Conservation (phyloP, 805 yeast genomes). For the Ogataea wickerhamii region DNA sequence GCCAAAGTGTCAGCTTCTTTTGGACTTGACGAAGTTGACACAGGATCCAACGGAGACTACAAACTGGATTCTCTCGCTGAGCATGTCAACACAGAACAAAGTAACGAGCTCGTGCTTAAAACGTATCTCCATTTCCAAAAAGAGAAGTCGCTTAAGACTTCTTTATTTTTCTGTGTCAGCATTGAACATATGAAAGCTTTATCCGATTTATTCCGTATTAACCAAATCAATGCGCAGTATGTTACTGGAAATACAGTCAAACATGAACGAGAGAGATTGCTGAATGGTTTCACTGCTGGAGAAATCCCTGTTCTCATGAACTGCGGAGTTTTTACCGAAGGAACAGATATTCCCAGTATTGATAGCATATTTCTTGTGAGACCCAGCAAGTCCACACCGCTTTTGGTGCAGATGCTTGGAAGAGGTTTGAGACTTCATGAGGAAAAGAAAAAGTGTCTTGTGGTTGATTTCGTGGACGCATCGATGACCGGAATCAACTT, state of each 20-base stretch:
- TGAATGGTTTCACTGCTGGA: conserved; percentile 60
- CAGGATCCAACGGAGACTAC: conserved; percentile 48
- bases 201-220: conserved; percentile 46
- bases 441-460: conserved; percentile 63
- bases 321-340: conserved; percentile 90
- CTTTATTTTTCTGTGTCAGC: conserved; percentile 77
- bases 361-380: conserved; percentile 76
- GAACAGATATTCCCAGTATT: conserved; percentile 88
- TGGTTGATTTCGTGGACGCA: conserved; percentile 74
- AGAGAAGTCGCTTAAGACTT: conserved; percentile 46
- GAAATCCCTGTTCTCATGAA: conserved; percentile 71
- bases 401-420: conserved; percentile 86
- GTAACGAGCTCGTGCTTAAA: conserved; percentile 52
- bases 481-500: conserved; percentile 30
- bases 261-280: conserved; percentile 45
- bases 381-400: conserved; percentile 72
- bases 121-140: conserved; percentile 47
- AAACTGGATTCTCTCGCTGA: conserved; percentile 46
- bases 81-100: conserved; percentile 50
- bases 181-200: conserved; percentile 60
- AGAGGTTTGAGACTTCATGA: conserved; percentile 71
- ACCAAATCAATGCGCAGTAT: conserved; percentile 66
- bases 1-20: conserved; percentile 48
- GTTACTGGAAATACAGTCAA: conserved; percentile 65
- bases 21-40: conserved; percentile 23